Evolutionary conservation across 768 basidiomycete genomes (phyloP), one percentile per base, ranked within the genome.

Genomic region (Naematelia encephala): DNA sequence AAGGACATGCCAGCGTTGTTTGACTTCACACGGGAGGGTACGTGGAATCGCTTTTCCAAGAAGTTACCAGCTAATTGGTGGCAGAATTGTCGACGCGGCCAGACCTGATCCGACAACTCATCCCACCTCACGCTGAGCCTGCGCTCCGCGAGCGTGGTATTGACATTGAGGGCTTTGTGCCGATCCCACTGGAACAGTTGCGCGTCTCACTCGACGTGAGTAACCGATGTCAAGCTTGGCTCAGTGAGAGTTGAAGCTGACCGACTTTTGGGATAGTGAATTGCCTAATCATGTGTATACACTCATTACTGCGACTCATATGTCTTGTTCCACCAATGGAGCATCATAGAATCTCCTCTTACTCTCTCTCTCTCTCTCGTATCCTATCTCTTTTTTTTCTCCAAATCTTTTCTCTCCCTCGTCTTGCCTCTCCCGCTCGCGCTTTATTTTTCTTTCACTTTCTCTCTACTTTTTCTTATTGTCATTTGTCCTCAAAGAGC

Each of bases 51-150:
- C n/a, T n/a, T n/a, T n/a, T n/a, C n/a, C n/a, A n/a, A n/a, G n/a
- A n/a, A n/a, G n/a, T n/a, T n/a, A n/a, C n/a, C n/a, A n/a, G n/a
- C n/a, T n/a, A n/a, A n/a, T n/a, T n/a, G n/a, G n/a, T n/a, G n/a
- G n/a, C n/a, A 93, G 96, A 99, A 80, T 84, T 99, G 43, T 98
- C 94, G 55, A 87, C 96, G 70, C 87, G 92, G 63, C 94, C 96
- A 54, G 96, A 97, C 75, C 80, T 99, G 69, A 94, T 89, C 78
- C 86, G 85, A 65, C 85, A 86, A 80, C 85, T 99, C 54, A 91
- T 98, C 56, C 96, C 96, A 54, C 80, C 84, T 69, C 86, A 91
- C 80, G 88, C 86, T 79, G 91, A 97, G 83, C 80, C 86, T 66
- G 91, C 90, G 82, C 85, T 99, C 78, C 84, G 83, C 79, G 86